Evolutionary conservation across 2,329 filamentous ascomycete genomes (phyloP), one percentile per base, ranked within the genome.

Genomic region (Ophiosphaerella narmari): DNA sequence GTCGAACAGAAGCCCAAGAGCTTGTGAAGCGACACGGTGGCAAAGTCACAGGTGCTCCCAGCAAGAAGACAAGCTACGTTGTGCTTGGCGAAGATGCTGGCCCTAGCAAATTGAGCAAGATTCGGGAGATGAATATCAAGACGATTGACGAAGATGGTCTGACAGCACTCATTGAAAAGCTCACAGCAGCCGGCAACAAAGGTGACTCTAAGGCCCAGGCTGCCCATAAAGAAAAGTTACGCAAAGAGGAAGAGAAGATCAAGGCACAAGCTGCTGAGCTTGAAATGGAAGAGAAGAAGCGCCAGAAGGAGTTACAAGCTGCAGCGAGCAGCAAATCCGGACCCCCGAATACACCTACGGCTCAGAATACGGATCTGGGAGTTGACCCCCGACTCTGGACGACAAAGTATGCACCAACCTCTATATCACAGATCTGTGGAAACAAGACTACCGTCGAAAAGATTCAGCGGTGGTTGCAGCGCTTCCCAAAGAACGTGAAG

Each of bases 81-180:
- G 90, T 99, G 13, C 82, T 99, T 2, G 94, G 94, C 37, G 83
- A 82, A 23, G 94, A 97, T 71, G 94, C 95, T 21, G 94, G 94
- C 0, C 94, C 94, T 1, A 95, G 88, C 74, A 99, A 99, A 71
- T 80, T 99, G 35, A 80, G 87, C 59, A 97, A 92, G 60, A 97
- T 99, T 60, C 81, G 83, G 48, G 82, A 90, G 16, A 78, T 89
- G 62, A 85, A 85, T 0, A 85, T 97, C 70, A 97, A 91, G 73
- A 95, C 92, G 0, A 97, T 99, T 66, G 88, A 97, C 63, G 95
- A 99, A 70, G 85, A 95, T 60, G 95, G 94, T 0, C 77, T 99
- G 2, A 96, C 96, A 60, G 87, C 89, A 51, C 81, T 99, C 38
- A 95, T 99, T 60, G 82, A 85, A 52, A 80, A 78, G 39, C 80